These are phyloP conservation scores for Coniochaeta sp. DNA, from an alignment of 2,329 filamentous ascomycete genomes.

Conservation along the genomic window DNA sequence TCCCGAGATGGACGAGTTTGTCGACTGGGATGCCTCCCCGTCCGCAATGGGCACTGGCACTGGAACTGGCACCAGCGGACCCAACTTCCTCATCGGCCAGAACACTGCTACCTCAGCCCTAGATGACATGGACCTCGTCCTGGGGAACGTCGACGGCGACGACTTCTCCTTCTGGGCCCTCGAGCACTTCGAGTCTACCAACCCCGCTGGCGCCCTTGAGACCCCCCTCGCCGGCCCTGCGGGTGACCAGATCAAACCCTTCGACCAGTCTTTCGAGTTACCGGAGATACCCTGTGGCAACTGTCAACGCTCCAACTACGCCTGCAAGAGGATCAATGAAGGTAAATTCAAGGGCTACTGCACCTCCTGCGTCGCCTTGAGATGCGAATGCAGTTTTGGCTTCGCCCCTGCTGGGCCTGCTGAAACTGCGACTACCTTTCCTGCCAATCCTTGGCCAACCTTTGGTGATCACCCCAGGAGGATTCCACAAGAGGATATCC, in stretches of 20 bases:
- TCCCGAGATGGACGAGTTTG: conserved; percentile 48
- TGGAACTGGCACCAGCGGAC: too few relatives aligned
- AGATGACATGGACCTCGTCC: conserved; percentile 43
- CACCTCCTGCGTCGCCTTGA: conserved; percentile 54
- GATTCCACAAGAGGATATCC: conserved; percentile 29
- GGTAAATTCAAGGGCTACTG: conserved; percentile 55
- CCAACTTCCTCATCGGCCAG: conserved; percentile 6
- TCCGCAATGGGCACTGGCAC: conserved; percentile 19
- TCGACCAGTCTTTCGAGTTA: conserved; percentile 34
- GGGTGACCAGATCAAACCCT: conserved; percentile 11
- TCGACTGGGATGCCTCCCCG: conserved; percentile 52
- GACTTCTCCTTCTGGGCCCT: conserved; percentile 54
- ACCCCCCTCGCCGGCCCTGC: conserved; percentile 11
- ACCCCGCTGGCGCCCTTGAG: conserved; percentile 13
- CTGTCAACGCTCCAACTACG: conserved; percentile 44
- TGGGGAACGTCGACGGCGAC: conserved; percentile 50
- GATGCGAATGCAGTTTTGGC: conserved; percentile 52
- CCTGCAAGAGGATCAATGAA: conserved; percentile 55
- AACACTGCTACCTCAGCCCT: conserved; percentile 14
- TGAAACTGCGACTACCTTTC: conserved; percentile 30
- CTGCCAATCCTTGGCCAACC: conserved; percentile 37
- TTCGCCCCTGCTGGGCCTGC: conserved; percentile 24
- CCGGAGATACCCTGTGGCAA: conserved; percentile 42
- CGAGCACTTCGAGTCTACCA: conserved; percentile 45
- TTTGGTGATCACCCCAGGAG: conserved; percentile 35